phyloP scores from a whole-genome alignment of 1,284 basidiomycete species.

The Phenoliferia sp. region DNA sequence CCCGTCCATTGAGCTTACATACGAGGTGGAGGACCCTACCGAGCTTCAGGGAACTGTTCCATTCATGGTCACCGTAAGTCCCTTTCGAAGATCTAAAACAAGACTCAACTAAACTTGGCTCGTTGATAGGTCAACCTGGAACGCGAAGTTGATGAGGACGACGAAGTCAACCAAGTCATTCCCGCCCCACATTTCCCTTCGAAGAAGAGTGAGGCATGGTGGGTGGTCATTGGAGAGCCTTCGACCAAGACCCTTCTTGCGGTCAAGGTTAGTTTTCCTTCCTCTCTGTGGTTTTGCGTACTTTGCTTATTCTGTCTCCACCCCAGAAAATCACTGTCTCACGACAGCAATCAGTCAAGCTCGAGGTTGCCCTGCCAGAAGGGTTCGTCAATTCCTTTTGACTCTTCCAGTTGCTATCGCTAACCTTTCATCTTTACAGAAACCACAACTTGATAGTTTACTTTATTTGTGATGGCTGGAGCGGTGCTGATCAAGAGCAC shows the following conservation, averaged over 20 bases:
- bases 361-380: slow-evolving; percentile 54
- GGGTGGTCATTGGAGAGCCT: slow-evolving; percentile 87
- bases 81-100: background rate
- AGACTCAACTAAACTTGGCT: background rate
- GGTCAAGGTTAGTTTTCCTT: background rate
- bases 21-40: slow-evolving; percentile 70
- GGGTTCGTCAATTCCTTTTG: slow-evolving; percentile 49
- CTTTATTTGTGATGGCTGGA: slow-evolving; percentile 90
- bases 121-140: slow-evolving; percentile 59
- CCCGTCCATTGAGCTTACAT: slow-evolving; percentile 65
- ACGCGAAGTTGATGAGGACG: slow-evolving; percentile 73
- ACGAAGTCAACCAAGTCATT: slow-evolving; percentile 69
- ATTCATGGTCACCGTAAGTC: slow-evolving; percentile 68
- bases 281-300: background rate
- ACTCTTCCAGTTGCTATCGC: background rate
- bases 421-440: background rate
- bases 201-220: slow-evolving; percentile 93
- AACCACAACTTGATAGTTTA: slow-evolving; percentile 76
- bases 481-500: background rate
- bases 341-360: background rate
- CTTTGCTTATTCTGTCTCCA: background rate
- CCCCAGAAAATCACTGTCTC: background rate
- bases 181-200: slow-evolving; percentile 86
- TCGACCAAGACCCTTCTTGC: slow-evolving; percentile 48
- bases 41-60: slow-evolving; percentile 78